Conservation (phyloP, 805 yeast species). For the Metschnikowia similis region DNA sequence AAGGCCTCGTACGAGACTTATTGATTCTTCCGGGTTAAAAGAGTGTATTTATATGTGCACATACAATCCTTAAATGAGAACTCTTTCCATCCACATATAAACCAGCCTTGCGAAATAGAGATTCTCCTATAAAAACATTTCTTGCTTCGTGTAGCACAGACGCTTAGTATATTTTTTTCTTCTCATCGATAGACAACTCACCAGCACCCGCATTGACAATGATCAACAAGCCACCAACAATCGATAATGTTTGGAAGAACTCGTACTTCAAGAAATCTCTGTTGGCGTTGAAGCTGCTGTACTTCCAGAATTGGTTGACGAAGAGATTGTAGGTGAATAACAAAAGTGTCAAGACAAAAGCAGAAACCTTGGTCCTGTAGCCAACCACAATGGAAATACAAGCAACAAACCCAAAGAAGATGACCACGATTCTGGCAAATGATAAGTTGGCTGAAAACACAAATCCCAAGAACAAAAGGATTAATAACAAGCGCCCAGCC, state of each 20-base stretch:
- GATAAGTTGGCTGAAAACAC: conserved; percentile 75
- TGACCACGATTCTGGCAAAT: conserved; percentile 55
- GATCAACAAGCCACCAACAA: conserved; percentile 88
- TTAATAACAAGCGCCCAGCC: conserved; percentile 83
- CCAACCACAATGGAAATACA: conserved; percentile 84
- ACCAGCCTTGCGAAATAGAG: background rate
- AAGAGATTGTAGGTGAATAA: conserved; percentile 71
- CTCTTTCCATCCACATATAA: background rate
- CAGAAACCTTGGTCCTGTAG: conserved; percentile 86
- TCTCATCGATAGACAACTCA: conserved; percentile 86
- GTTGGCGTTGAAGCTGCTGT: conserved; percentile 63
- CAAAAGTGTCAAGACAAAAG: conserved; percentile 63
- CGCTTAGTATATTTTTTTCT: conserved; percentile 78
- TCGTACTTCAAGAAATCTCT: conserved; percentile 90
- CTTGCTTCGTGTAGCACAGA: background rate
- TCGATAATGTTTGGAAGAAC: conserved; percentile 89
- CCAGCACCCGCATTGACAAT: conserved; percentile 98
- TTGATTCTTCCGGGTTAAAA: background rate
- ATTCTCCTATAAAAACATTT: background rate
- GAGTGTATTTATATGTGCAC: background rate
- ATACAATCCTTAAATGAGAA: background rate
- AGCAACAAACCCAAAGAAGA: conserved; percentile 63
- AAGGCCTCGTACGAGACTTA: background rate
- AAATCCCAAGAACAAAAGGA: conserved; percentile 80
- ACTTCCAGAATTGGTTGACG: conserved; percentile 86